Conservation (phyloP, 2,329 filamentous ascomycete species). For the Sarocladium oryzae region DNA sequence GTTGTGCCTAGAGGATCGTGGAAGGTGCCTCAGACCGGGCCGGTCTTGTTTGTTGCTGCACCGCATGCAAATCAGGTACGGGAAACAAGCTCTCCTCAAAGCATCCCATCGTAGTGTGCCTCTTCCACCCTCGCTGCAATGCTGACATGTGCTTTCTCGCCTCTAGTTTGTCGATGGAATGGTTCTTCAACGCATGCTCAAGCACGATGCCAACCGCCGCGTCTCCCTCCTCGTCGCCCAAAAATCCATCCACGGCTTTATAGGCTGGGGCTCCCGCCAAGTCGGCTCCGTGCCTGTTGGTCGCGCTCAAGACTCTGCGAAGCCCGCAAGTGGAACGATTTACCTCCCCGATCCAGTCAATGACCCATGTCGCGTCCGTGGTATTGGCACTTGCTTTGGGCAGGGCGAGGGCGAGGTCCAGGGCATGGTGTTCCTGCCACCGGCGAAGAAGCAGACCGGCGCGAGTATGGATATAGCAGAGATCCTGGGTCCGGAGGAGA, state of each 20-base stretch:
- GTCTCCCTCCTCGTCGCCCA: slow-evolving; percentile 91
- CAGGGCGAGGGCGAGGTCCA: slow-evolving; percentile 63
- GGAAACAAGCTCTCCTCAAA: slow-evolving; percentile 10
- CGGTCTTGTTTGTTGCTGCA: slow-evolving; percentile 91
- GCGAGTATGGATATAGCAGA: slow-evolving; percentile 80
- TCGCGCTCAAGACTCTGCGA: slow-evolving; percentile 82
- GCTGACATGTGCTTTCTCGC: background rate
- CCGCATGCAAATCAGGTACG: slow-evolving; percentile 91
- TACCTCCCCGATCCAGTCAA: slow-evolving; percentile 85
- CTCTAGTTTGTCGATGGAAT: slow-evolving; percentile 87
- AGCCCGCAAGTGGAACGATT: slow-evolving; percentile 69
- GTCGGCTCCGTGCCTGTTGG: slow-evolving; percentile 91
- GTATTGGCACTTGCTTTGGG: slow-evolving; percentile 78
- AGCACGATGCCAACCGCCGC: slow-evolving; percentile 78
- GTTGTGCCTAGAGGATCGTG: slow-evolving; percentile 92
- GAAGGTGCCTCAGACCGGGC: slow-evolving; percentile 84
- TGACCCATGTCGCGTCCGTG: slow-evolving; percentile 73
- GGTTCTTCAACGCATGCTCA: slow-evolving; percentile 84
- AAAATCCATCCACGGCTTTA: slow-evolving; percentile 91
- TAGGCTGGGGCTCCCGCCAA: slow-evolving; percentile 77
- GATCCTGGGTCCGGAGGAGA: slow-evolving; percentile 71
- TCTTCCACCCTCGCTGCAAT: too few species aligned
- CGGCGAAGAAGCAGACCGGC: slow-evolving; percentile 67
- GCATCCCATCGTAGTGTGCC: background rate
- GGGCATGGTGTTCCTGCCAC: slow-evolving; percentile 81